Evolutionary conservation across 2,329 filamentous ascomycete species (phyloP), one percentile per base, ranked within the genome.

Genomic region (Cladosporium austrohemisphaericum): DNA sequence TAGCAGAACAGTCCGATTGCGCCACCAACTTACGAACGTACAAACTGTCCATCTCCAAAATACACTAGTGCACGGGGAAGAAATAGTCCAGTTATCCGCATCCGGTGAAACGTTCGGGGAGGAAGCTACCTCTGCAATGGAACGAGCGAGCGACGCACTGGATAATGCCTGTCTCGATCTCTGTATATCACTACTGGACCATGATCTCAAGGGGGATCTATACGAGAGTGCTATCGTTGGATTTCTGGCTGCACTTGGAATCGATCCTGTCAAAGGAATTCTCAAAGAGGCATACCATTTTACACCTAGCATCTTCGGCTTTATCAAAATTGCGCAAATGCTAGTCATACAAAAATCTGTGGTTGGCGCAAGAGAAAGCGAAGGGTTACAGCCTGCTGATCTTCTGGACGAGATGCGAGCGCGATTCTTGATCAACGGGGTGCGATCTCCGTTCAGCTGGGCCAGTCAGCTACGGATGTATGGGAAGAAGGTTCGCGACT

Each of bases 311-410:
- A 52, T 58, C 3, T 59, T 52, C 9, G 55, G 49, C 22, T 56
- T 55, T n/a, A 54, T 57, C 26, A 60, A 59, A 44, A 55, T 59
- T 3, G 52, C 51, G 3, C 38, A 60, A 32, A 56, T 59, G 50
- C 57, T 60, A 20, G 52, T 59, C 3, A 33, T 57, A 4, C 36
- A 57, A 47, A 43, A 53, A 23, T 44, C 52, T 7, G 36, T 60
- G 18, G n/a, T 33, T 14, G 31, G 31, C n/a, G 31, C 7, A 33
- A 33, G 31, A 33, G 31, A 33, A 8, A 14, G n/a, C n/a, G n/a
- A 33, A 14, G n/a, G 31, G 8, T 16, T 41, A n/a, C 45, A 51
- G 23, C 46, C 52, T 14, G 50, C 50, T 8, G 55, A 57, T 31
- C 10, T 53, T 6, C 40, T 56, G 11, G 54, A 57, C 40, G 45